Evolutionary conservation across 305 asterid species (phyloP).

Genomic region (Petunia hybrid): DNA sequence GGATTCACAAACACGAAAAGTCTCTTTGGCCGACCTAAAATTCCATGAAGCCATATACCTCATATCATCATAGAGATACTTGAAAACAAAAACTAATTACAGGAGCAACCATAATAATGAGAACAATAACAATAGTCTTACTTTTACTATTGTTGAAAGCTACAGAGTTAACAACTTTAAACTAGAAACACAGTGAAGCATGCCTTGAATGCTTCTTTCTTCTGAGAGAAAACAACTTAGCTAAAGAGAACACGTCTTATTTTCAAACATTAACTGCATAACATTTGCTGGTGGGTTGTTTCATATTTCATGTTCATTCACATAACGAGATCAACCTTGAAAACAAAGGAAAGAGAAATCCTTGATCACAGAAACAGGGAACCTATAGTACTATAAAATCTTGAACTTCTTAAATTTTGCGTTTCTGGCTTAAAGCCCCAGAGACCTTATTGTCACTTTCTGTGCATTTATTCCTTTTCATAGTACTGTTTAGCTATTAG

Average conservation of each 20-base stretch:
- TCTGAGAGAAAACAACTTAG: conserved; percentile 8
- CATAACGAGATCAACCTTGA: neutral
- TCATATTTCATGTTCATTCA: neutral
- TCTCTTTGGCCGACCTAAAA: conserved; percentile 84
- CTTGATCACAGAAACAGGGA: neutral
- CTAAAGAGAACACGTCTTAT: neutral
- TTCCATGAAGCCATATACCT: neutral
- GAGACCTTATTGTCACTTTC: too few species aligned
- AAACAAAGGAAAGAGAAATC: neutral
- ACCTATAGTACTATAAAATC: neutral
- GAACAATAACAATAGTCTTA: neutral
- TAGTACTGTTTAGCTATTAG: too few species aligned
- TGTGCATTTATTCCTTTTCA: too few species aligned
- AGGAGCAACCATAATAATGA: neutral
- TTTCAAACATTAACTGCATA: neutral
- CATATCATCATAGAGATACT: neutral
- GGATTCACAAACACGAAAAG: conserved; percentile 85
- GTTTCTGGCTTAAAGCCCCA: too few species aligned
- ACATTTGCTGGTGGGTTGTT: neutral
- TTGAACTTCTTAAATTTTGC: too few species aligned
- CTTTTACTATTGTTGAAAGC: conserved; percentile 7
- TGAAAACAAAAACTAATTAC: neutral
- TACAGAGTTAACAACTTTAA: neutral
- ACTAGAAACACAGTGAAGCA: neutral
- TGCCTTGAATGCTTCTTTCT: conserved; percentile 17